Base-by-base conservation (phyloP, 495 filamentous ascomycete genomes). In the Penicillium argentinense region DNA sequence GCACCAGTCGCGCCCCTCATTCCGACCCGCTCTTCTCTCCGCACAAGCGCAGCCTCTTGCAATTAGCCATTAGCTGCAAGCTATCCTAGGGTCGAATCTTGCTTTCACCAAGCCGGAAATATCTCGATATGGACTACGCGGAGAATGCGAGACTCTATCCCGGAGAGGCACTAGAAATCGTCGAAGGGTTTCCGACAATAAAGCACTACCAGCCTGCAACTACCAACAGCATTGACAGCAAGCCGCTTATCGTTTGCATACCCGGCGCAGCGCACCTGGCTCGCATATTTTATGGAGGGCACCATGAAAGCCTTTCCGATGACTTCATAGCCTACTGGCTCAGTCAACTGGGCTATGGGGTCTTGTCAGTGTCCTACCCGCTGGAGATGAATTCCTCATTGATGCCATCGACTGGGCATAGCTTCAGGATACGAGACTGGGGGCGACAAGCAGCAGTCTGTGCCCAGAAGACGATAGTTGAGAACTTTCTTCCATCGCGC, bases 361-460 rank as follows among this genome's bases (percentile, higher is more conserved):
- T 63, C 4, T 32, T 63, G n/a, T 59, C 53, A 18, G 7, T 63
- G 7, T 63, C 60, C 5, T 63, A 63, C 41, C 60, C 60, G 1
- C 40, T 58, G 3, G 60, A 60, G 30, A 57, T 37, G 19, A 36
- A 30, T 12, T 45, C 56, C 2, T 11, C 25, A 16, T 19, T 59
- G 8, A 53, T 63, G 42, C 50, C 53, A 16, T 6, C 36, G 3
- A 54, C 43, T 4, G 54, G 33, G 9, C 30, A 36, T 9, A 21
- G 37, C 4, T 63, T 56, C 37, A 41, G 56, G 1, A 54, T 59
- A 14, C 27, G 25, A 3, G 52, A 59, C 18, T 63, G 56, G 59
- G 59, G 59, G 27, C 42, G 33, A 9, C 59, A 63, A 45, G 56
- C 53, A 4, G 53, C 56, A 0, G 32, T 39, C 4, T 53, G 40